Base-by-base conservation (phyloP, 441 rosid species). In the Adansonia gregorii region DNA sequence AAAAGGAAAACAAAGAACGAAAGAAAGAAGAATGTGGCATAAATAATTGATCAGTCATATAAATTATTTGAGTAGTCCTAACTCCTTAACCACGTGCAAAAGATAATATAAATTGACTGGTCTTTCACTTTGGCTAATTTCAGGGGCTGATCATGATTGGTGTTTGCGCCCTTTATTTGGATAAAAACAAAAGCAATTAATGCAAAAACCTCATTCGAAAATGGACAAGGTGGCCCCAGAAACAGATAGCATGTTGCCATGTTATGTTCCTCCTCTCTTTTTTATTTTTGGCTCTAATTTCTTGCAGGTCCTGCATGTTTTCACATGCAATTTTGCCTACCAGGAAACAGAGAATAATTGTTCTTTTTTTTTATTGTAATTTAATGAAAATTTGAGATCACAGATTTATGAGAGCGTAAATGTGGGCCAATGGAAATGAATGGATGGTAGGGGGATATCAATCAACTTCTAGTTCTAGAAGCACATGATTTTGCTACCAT, bases 241-340 rank as follows among this genome's bases (percentile, higher is more conserved):
- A 7, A n/a, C 20, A n/a, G 17, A 10, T 24, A 4, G 20, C 46
- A 24, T 46, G 17, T 74, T 11, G 35, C 35, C 35, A 27, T 27
- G 35, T 27, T 27, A 27, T 27, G 35, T 27, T 27, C 35, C 35
- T 27, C 35, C 35, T 22, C 8, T 0, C 5, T 6, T 5, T 43
- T 4, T 11, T 4, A n/a, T 39, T 12, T 4, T 14, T 43, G 7
- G 8, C 8, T 43, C 7, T 14, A 9, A 4, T 4, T 19, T 20
- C 8, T 4, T 12, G 73, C 45, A 14, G 45, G 60, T 45, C 41
- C 22, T 24, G 22, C 74, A 52, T 27, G 46, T 49, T 27, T 67
- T 83, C 49, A 8, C 46, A 43, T 81, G 84, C 20, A 41, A 12
- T 65, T 76, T 31, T 12, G 60, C 78, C 41, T 31, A 74, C 49